phyloP scores from a whole-genome alignment of 2,329 filamentous ascomycete species.

The Dactylella cylindrospora region DNA sequence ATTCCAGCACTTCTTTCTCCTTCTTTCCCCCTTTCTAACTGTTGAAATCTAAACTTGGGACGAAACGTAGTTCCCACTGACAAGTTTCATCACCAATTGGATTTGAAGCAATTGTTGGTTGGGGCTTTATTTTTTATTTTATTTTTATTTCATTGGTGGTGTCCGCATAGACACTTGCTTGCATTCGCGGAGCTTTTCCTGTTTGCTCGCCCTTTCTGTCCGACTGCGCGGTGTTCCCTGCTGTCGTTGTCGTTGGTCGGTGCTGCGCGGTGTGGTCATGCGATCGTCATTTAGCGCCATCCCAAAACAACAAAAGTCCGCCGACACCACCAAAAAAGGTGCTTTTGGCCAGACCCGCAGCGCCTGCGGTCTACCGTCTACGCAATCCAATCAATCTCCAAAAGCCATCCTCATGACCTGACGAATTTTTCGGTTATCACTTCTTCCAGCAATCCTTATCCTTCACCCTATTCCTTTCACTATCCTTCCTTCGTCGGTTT shows the following conservation, averaged over 20 bases:
- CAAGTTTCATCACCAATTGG: too few species aligned
- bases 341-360: too few species aligned
- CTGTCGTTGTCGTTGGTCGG: not conserved
- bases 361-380: slow-evolving; percentile 32
- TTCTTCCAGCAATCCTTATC: not conserved
- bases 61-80: too few species aligned
- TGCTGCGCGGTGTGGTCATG: slow-evolving; percentile 36
- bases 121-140: too few species aligned
- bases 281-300: slow-evolving; percentile 30
- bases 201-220: too few species aligned
- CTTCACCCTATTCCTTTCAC: slow-evolving; percentile 10
- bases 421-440: slow-evolving; percentile 6
- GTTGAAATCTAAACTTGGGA: slow-evolving; percentile 7
- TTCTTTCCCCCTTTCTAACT: slow-evolving; percentile 5
- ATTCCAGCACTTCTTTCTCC: slow-evolving; percentile 9
- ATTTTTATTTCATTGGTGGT: too few species aligned
- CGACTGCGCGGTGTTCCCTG: not conserved
- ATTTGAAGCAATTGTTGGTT: too few species aligned
- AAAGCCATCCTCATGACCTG: slow-evolving; percentile 35
- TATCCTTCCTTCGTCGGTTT: not conserved
- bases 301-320: too few species aligned
- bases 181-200: too few species aligned
- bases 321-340: too few species aligned
- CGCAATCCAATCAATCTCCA: too few species aligned
- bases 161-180: too few species aligned